Percentiles rank a stretch among this genome's conserved stretches.
Conservation (phyloP, 1,139 yeast species). For the Geotrichum fermentans region DNA sequence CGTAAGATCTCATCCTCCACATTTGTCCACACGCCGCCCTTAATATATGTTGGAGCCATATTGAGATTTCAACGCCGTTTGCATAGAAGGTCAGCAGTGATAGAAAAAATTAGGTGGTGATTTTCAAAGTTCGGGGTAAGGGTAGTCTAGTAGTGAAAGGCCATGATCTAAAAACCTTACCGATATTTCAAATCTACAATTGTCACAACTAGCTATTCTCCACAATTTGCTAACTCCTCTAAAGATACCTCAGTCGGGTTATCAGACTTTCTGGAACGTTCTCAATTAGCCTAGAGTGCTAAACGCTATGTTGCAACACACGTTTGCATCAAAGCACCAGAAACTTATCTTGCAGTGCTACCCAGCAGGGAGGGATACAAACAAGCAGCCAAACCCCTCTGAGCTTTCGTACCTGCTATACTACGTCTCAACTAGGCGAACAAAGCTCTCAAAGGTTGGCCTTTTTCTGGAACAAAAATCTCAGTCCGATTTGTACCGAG, state of each 20-base stretch:
- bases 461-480: conserved; percentile 62
- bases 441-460: conserved; percentile 83
- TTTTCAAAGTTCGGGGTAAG: background rate
- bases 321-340: conserved; percentile 67
- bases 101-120: background rate
- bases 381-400: conserved; percentile 86
- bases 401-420: conserved; percentile 83
- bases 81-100: too few relatives aligned
- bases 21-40: conserved; percentile 89
- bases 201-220: too few relatives aligned
- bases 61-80: too few relatives aligned
- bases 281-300: too few relatives aligned
- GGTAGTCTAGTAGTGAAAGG: background rate
- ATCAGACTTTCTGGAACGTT: too few relatives aligned
- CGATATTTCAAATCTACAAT: background rate
- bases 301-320: too few relatives aligned
- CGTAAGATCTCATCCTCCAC: conserved; percentile 84
- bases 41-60: conserved; percentile 66
- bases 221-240: too few relatives aligned
- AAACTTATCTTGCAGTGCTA: conserved; percentile 85
- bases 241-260: too few relatives aligned
- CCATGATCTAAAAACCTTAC: background rate
- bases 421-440: conserved; percentile 87
- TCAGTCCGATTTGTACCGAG: conserved; percentile 55
- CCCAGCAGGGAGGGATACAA: conserved; percentile 80